Percentiles rank a stretch among this genome's conserved stretches.
Evolutionary conservation across 257 asterid genomes (phyloP).

Genomic region (Echites panduratus): DNA sequence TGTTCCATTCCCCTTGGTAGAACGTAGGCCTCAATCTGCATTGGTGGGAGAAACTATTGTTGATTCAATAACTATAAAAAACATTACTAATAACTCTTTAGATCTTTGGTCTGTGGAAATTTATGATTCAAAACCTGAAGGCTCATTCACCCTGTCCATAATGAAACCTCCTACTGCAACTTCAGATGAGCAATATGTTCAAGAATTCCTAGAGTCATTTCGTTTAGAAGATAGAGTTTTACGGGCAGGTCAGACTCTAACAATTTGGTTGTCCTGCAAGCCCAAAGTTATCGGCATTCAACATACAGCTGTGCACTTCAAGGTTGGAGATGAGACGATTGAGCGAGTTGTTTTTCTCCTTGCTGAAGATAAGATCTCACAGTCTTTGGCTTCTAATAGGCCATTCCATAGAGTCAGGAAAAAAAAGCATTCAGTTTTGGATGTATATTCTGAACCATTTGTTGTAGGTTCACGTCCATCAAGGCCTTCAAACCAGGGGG

Average conservation of each 20-base stretch:
- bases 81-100: conserved; percentile 42
- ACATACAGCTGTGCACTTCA: conserved; percentile 67
- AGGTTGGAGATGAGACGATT: conserved; percentile 63
- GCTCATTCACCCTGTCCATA: conserved; percentile 62
- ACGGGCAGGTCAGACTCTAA: conserved; percentile 38
- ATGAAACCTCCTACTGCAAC: conserved; percentile 69
- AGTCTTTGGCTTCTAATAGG: conserved; percentile 53
- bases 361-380: conserved; percentile 82
- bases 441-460: conserved; percentile 35
- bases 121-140: conserved; percentile 80
- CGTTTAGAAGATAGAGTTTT: conserved; percentile 65
- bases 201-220: conserved; percentile 51
- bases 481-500: conserved; percentile 27
- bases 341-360: conserved; percentile 68
- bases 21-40: conserved; percentile 65
- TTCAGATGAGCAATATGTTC: conserved; percentile 46
- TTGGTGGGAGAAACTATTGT: conserved; percentile 53
- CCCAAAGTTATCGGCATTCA: conserved; percentile 85
- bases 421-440: conserved; percentile 42
- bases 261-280: conserved; percentile 80
- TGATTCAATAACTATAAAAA: conserved; percentile 52
- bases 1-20: conserved; percentile 59
- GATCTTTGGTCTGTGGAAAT: conserved; percentile 74
- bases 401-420: conserved; percentile 53
- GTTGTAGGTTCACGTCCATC: conserved; percentile 66